These are phyloP conservation scores for Heliocybe sulcata DNA, from an alignment of 1,284 basidiomycete genomes.

Conservation along the genomic window DNA sequence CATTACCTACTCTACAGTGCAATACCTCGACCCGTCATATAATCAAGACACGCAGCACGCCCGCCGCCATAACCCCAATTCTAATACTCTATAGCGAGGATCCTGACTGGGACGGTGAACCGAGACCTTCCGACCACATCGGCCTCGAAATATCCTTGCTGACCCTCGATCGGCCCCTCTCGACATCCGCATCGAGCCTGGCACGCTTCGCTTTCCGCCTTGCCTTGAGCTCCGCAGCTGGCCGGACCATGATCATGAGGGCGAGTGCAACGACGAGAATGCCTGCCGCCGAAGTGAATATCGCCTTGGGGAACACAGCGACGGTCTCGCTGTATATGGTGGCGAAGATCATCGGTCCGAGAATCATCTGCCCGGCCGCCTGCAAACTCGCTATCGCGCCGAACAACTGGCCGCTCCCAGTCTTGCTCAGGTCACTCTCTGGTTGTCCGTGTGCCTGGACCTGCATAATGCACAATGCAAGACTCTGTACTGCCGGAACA, in stretches of 20 bases:
- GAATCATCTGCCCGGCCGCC: constrained; percentile 57
- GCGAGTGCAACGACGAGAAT: constrained; percentile 41
- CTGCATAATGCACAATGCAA: constrained; percentile 63
- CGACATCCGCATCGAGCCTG: constrained; percentile 16
- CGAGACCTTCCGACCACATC: neutral
- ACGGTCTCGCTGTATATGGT: constrained; percentile 62
- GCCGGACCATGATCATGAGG: constrained; percentile 44
- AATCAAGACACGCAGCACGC: no score
- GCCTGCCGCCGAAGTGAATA: constrained; percentile 51
- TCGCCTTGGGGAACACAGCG: constrained; percentile 54
- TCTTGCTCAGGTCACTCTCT: constrained; percentile 17
- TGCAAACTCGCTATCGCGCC: constrained; percentile 64
- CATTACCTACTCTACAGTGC: no score
- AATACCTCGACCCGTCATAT: no score
- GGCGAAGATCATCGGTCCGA: constrained; percentile 67
- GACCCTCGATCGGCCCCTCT: constrained; percentile 26
- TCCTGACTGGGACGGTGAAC: no score
- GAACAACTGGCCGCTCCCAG: constrained; percentile 49
- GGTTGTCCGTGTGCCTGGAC: constrained; percentile 33
- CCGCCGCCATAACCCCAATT: no score
- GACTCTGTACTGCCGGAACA: constrained; percentile 59
- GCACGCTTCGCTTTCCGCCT: constrained; percentile 7
- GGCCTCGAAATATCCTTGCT: constrained; percentile 24
- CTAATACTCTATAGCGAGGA: no score
- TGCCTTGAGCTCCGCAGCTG: constrained; percentile 20